Base-by-base conservation (phyloP, 1,284 basidiomycete genomes). In the Cryptococcus hybrid region DNA sequence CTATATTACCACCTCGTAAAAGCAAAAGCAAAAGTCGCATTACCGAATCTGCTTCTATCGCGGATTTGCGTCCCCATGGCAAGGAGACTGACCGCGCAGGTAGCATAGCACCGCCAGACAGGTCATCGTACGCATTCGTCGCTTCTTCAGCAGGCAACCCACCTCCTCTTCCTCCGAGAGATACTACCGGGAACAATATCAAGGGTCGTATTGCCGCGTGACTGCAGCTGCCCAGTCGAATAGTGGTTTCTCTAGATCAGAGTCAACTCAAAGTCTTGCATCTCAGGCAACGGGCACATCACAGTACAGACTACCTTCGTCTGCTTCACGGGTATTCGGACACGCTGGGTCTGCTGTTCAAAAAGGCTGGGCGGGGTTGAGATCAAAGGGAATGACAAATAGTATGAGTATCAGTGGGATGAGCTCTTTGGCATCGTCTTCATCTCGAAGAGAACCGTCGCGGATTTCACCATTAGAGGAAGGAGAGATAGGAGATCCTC, bases 301-400 rank as follows among this genome's bases (percentile, higher is more conserved):
- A 6, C 58, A 60, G 46, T 69, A 72, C 45, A 61, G 70, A 7
- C 39, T 74, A 3, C 70, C 74, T 2, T 55, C 63, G 18, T 69
- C 69, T 1, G 72, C 73, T 0, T 68, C 70, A 47, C 61, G 68
- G 36, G 70, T 73, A 3, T 50, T 76, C 2, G 73, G 70, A 0
- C 62, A 65, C 24, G 73, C 73, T n/a, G 71, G 72, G 3, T 68
- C 69, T 15, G 74, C 72, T 0, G 72, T 76, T 3, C 64, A 66
- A 53, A 74, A 73, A 51, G 70, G 71, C 5, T 74, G 72, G 74
- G 69, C 69, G 7, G 71, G 71, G 5, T 54, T 72, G 37, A 73
- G 12, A 68, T 73, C 11, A 67, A 69, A 35, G 73, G 69, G 24
- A 6, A 35, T 35, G 18, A 35, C 13, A 7, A 34, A 13, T 45